These are phyloP conservation scores for Calocera viscosa DNA, from an alignment of 768 basidiomycete species.

Conservation along the genomic window DNA sequence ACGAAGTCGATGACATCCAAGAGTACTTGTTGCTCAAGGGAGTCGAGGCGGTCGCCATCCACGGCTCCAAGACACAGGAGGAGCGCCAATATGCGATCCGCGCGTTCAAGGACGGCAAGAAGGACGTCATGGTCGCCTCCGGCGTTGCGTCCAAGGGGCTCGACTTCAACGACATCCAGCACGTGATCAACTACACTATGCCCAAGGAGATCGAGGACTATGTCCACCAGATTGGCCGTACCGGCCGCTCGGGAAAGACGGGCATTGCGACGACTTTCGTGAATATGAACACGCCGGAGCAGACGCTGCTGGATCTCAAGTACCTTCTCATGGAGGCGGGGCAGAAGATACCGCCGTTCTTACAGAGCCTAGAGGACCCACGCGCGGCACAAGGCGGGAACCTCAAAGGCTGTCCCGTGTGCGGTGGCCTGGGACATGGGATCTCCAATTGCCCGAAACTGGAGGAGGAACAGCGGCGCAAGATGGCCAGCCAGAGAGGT, in stretches of 20 bases:
- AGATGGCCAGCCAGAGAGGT: constrained; percentile 64
- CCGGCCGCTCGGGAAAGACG: constrained; percentile 93
- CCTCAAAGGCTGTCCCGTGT: constrained; percentile 84
- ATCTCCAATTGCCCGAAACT: constrained; percentile 94
- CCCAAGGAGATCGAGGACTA: constrained; percentile 99
- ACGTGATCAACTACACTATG: constrained; percentile 98
- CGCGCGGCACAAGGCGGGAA: constrained; percentile 64
- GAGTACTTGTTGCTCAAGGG: constrained; percentile 95
- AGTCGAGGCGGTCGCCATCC: constrained; percentile 96
- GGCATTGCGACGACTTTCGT: constrained; percentile 98
- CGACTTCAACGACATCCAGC: constrained; percentile 97
- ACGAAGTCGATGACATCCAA: constrained; percentile 99
- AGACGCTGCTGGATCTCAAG: constrained; percentile 91
- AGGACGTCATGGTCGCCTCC: constrained; percentile 99
- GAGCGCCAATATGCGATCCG: constrained; percentile 98
- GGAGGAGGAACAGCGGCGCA: constrained; percentile 81
- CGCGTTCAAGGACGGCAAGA: constrained; percentile 91
- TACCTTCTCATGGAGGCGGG: constrained; percentile 94
- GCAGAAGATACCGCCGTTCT: constrained; percentile 48
- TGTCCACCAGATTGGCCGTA: constrained; percentile 97
- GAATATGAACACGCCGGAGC: constrained; percentile 94
- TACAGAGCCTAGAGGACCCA: constrained; percentile 62
- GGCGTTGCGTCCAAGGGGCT: constrained; percentile 96
- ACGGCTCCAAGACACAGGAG: constrained; percentile 95
- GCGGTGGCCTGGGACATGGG: constrained; percentile 91